These are phyloP conservation scores for Globisporangium solare DNA, from an alignment of 352 stramenopile genomes.

Conservation along the genomic window DNA sequence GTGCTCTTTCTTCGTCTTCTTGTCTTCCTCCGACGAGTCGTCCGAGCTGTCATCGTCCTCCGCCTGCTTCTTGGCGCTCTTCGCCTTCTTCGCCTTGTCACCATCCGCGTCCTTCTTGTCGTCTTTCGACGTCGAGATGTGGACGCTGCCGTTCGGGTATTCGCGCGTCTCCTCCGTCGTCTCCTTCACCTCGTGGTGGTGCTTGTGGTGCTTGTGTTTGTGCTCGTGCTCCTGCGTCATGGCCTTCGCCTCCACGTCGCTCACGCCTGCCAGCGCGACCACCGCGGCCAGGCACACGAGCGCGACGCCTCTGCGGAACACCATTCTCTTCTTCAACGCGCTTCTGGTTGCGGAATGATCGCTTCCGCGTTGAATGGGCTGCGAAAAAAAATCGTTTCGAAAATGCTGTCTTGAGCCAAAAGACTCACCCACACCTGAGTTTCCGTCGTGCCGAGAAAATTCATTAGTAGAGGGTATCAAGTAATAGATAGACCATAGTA, in stretches of 20 bases:
- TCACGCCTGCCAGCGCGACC: conserved; percentile 23
- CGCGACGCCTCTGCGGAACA: conserved; percentile 29
- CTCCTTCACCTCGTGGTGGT: conserved; percentile 14
- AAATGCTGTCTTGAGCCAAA: not conserved
- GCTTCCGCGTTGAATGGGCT: not conserved
- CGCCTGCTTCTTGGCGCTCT: conserved; percentile 19
- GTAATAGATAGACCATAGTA: no score
- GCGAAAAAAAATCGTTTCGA: no score
- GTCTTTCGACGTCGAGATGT: conserved; percentile 17
- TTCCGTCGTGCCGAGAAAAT: no score
- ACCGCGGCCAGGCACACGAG: conserved; percentile 32
- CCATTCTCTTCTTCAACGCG: conserved; percentile 15
- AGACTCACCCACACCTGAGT: conserved; percentile 2
- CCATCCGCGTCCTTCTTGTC: not conserved
- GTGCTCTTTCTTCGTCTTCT: conserved; percentile 15
- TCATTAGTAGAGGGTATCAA: not conserved
- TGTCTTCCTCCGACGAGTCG: conserved; percentile 8
- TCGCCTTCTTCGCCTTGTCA: conserved; percentile 11
- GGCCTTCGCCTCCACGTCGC: conserved; percentile 13
- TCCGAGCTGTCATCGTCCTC: conserved; percentile 10
- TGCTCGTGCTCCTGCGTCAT: not conserved
- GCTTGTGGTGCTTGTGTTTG: conserved; percentile 14
- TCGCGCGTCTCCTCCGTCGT: conserved; percentile 18
- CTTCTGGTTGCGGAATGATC: conserved; percentile 5
- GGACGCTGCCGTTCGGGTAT: conserved; percentile 31